Evolutionary conservation across 2,329 filamentous ascomycete genomes (phyloP).

Genomic region (Trichophyton benhamiae): DNA sequence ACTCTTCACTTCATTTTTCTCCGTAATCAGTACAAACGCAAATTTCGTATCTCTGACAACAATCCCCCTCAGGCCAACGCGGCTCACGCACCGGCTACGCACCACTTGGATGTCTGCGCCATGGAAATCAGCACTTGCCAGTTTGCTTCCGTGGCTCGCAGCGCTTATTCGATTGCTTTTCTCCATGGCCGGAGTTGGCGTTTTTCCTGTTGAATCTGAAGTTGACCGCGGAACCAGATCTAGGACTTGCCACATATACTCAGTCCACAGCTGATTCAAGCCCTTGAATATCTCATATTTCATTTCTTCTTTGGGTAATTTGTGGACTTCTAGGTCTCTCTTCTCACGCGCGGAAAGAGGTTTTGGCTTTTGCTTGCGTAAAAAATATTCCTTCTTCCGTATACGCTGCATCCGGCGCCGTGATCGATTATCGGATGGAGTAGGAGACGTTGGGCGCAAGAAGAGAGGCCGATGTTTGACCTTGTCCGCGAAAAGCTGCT

Average conservation of each 20-base stretch:
- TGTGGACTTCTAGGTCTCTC: slow-evolving; percentile 58
- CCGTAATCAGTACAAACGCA: slow-evolving; percentile 72
- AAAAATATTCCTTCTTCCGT: slow-evolving; percentile 36
- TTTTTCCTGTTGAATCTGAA: slow-evolving; percentile 15
- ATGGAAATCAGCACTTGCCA: slow-evolving; percentile 81
- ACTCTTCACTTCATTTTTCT: slow-evolving; percentile 56
- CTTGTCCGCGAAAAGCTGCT: slow-evolving; percentile 66
- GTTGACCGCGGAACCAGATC: slow-evolving; percentile 37
- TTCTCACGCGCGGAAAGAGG: slow-evolving; percentile 73
- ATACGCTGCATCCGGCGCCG: slow-evolving; percentile 41
- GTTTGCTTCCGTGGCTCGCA: slow-evolving; percentile 40
- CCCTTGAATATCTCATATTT: slow-evolving; percentile 67
- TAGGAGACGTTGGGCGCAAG: slow-evolving; percentile 64
- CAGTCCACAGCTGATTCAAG: slow-evolving; percentile 66
- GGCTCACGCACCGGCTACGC: slow-evolving; percentile 62
- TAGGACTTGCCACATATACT: slow-evolving; percentile 73
- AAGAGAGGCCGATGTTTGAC: slow-evolving; percentile 71
- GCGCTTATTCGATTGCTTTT: slow-evolving; percentile 42
- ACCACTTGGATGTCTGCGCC: slow-evolving; percentile 75
- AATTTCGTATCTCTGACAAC: slow-evolving; percentile 81
- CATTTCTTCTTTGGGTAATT: slow-evolving; percentile 55
- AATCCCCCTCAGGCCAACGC: slow-evolving; percentile 75
- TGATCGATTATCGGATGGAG: slow-evolving; percentile 38
- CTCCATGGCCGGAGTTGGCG: slow-evolving; percentile 9
- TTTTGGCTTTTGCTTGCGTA: slow-evolving; percentile 42